phyloP scores from a whole-genome alignment of 768 basidiomycete species.

The Leccinum longicurvipes region DNA sequence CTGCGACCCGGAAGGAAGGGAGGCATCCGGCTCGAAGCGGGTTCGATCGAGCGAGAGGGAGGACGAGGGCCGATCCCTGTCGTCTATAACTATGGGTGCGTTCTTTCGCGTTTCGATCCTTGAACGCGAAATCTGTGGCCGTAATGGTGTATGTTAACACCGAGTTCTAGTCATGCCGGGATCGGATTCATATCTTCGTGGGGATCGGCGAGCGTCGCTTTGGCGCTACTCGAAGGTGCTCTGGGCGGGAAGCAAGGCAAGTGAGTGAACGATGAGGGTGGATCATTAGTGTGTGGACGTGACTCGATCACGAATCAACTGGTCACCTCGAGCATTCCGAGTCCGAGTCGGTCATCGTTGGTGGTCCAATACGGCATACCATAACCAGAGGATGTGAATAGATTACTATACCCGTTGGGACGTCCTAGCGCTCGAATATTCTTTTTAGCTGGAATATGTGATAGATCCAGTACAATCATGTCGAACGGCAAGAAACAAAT shows the following conservation, averaged over 20 bases:
- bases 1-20: conserved; percentile 65
- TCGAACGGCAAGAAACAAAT: conserved; percentile 24
- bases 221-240: conserved; percentile 45
- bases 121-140: no score
- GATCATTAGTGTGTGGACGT: not conserved
- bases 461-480: conserved; percentile 9
- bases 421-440: not conserved
- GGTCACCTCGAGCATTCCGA: no score
- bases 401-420: not conserved
- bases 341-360: no score
- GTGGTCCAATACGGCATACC: no score
- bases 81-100: conserved; percentile 65
- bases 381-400: no score
- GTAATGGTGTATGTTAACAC: not conserved
- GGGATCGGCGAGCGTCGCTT: conserved; percentile 54
- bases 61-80: conserved; percentile 39
- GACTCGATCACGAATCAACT: no score
- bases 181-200: conserved; percentile 63
- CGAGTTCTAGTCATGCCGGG: conserved; percentile 56
- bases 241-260: no score
- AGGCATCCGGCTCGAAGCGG: conserved; percentile 59
- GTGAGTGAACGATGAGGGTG: not conserved
- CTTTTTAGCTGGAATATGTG: not conserved
- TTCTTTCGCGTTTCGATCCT: no score
- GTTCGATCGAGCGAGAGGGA: conserved; percentile 34